Base-by-base conservation (phyloP, 495 filamentous ascomycete genomes). In the Staphylotrichum longicolle region DNA sequence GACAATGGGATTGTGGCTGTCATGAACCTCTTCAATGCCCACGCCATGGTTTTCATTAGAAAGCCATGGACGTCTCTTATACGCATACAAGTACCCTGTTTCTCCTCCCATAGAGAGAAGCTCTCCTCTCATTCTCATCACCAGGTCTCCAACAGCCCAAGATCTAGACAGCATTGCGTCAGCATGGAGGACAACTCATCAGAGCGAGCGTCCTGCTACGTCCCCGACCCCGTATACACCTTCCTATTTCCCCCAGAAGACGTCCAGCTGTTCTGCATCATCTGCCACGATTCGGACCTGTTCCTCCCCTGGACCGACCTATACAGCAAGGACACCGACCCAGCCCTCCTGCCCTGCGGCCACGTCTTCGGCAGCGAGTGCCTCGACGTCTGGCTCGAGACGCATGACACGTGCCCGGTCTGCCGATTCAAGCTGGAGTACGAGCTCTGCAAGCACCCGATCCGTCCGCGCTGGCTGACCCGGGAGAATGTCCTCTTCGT, bases 311-410 rank as follows among this genome's bases (percentile, higher is more conserved):
- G 14, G 5, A 32, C 34, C 45, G 6, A 7, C n/a, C 6, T 0
- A 4, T 7, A 0, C 27, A 12, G 0, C 27, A 15, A 47, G 7
- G 59, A 61, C 7, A 11, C 9, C 10, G 39, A 54, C 11, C 53
- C 62, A 1, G 15, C 41, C 4, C n/a, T 69, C 3, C 33, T 69
- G 1, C 64, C 65, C 0, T 69, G 67, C 35, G 67, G 64, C 20
- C 67, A 69, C 40, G 57, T 67, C n/a, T 62, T 64, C 34, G 51
- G 67, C 4, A 2, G 2, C 6, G 6, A 10, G 6, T 69, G 67
- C 50, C 39, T 66, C 33, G 5, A 10, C 0, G 9, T 6, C 4
- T 67, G 64, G 64, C 46, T 64, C 15, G 0, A n/a, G 1, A 7
- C 4, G 9, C 3, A 60, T 9, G 12, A 6, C 45, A 50, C 41